phyloP scores from a whole-genome alignment of 2,329 filamentous ascomycete genomes.

The Sordariomycetes sp. region DNA sequence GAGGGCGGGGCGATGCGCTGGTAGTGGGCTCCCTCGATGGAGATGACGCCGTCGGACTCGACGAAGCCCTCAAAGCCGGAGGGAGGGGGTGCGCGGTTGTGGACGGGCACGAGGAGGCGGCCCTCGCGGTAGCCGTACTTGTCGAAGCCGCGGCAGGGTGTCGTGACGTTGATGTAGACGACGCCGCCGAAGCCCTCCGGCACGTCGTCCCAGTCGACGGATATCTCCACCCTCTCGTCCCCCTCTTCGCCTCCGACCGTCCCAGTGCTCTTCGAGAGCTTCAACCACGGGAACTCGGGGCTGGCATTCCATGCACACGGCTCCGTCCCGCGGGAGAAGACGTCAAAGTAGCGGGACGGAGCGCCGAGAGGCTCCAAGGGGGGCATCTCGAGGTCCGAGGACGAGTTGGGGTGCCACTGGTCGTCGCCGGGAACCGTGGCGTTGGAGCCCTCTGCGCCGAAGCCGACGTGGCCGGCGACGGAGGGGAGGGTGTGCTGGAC shows the following conservation, averaged over 20 bases:
- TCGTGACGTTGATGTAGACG: slow-evolving; percentile 38
- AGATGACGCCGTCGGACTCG: slow-evolving; percentile 43
- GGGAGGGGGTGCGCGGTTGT: slow-evolving; percentile 30
- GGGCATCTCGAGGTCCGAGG: slow-evolving; percentile 37
- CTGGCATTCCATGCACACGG: slow-evolving; percentile 38
- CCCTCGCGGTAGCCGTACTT: slow-evolving; percentile 25
- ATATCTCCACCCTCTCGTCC: slow-evolving; percentile 9
- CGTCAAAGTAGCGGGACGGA: slow-evolving; percentile 43
- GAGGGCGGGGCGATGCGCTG: slow-evolving; percentile 23
- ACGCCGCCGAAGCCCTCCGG: slow-evolving; percentile 32
- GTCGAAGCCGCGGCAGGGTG: slow-evolving; percentile 27
- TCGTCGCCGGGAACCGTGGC: slow-evolving; percentile 54
- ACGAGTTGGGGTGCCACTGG: slow-evolving; percentile 26
- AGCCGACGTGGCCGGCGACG: slow-evolving; percentile 47
- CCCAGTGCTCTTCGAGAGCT: slow-evolving; percentile 34
- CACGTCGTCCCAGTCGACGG: slow-evolving; percentile 27
- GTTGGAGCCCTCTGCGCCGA: slow-evolving; percentile 52
- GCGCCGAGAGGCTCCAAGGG: slow-evolving; percentile 46
- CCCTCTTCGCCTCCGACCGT: slow-evolving; percentile 26
- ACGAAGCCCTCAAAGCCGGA: slow-evolving; percentile 45
- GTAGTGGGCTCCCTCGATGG: slow-evolving; percentile 41
- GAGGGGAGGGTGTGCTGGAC: slow-evolving; percentile 33
- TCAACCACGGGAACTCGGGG: slow-evolving; percentile 33
- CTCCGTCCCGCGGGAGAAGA: slow-evolving; percentile 44
- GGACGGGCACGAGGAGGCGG: slow-evolving; percentile 39